These are phyloP conservation scores for Asterella californica DNA, from an alignment of 225 moss, liverwort and hornwort species.

Conservation along the genomic window DNA sequence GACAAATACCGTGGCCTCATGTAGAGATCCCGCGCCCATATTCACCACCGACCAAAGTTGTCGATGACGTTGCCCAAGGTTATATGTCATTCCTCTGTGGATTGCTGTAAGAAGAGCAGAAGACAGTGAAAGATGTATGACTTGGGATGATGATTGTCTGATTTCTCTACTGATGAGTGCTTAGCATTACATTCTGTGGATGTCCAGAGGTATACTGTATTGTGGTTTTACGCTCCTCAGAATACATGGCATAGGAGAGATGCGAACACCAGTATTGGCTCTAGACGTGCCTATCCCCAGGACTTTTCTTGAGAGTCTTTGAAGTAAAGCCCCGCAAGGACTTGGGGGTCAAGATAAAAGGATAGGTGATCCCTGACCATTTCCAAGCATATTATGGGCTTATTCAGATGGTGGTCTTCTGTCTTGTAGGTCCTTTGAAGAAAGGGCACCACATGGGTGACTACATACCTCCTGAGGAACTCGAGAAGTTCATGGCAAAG, in stretches of 20 bases:
- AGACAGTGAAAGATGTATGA: not conserved
- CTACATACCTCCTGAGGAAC: slow-evolving; percentile 95
- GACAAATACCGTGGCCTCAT: slow-evolving; percentile 44
- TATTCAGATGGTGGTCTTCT: not conserved
- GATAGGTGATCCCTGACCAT: not conserved
- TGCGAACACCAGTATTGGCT: not conserved
- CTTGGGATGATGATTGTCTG: not conserved
- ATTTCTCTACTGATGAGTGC: not conserved
- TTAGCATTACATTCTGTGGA: not conserved
- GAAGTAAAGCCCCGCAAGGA: not conserved
- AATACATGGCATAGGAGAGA: not conserved
- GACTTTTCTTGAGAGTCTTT: not conserved
- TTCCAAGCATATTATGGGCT: not conserved
- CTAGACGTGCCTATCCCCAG: not conserved
- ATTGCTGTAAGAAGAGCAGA: not conserved
- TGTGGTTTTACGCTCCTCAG: too few species aligned
- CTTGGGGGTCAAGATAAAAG: not conserved
- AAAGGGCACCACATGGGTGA: slow-evolving; percentile 99
- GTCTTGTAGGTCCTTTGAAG: slow-evolving; percentile 48
- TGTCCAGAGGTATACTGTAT: not conserved
- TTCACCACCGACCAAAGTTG: slow-evolving; percentile 60
- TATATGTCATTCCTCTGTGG: slow-evolving; percentile 1
- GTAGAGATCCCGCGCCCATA: slow-evolving; percentile 64
- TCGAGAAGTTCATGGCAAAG: slow-evolving; percentile 95
- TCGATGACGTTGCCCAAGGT: slow-evolving; percentile 88